A percentile compares a stretch with the other conserved stretches of the same genome.
Conservation (phyloP, 1,284 basidiomycete species). For the Trametes pubescens region DNA sequence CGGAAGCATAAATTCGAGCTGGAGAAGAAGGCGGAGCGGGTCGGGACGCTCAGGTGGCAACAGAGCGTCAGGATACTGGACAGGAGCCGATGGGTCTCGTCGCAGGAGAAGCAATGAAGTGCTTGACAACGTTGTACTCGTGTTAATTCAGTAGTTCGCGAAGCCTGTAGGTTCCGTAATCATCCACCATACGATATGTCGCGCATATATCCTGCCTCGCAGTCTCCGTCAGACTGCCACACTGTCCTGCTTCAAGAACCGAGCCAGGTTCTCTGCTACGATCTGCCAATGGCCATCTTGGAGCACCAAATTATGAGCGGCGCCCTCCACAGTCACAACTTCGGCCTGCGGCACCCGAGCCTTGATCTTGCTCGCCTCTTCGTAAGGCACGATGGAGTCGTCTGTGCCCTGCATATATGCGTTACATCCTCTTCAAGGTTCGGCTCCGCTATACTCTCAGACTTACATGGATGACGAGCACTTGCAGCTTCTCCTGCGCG, state of each 20-base stretch:
- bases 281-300: slow-evolving; percentile 62
- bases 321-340: slow-evolving; percentile 65
- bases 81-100: slow-evolving; percentile 49
- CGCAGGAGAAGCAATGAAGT: slow-evolving; percentile 1
- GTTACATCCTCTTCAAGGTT: background rate
- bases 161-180: too few species aligned
- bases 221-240: too few species aligned
- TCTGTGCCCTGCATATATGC: slow-evolving; percentile 57
- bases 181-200: too few species aligned
- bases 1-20: slow-evolving; percentile 59
- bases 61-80: slow-evolving; percentile 50
- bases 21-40: slow-evolving; percentile 49
- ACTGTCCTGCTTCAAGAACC: slow-evolving; percentile 45
- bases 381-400: slow-evolving; percentile 67
- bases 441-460: background rate
- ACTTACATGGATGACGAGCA: slow-evolving; percentile 71
- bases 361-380: slow-evolving; percentile 62
- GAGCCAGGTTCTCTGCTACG: slow-evolving; percentile 49
- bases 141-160: background rate
- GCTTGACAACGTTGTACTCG: background rate
- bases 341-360: slow-evolving; percentile 59
- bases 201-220: background rate
- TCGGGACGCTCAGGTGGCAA: slow-evolving; percentile 67
- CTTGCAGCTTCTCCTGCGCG: slow-evolving; percentile 41
- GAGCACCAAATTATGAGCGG: slow-evolving; percentile 51